Conservation (phyloP, 129 eudicot genomes). For the Flaveria sonorensis region DNA sequence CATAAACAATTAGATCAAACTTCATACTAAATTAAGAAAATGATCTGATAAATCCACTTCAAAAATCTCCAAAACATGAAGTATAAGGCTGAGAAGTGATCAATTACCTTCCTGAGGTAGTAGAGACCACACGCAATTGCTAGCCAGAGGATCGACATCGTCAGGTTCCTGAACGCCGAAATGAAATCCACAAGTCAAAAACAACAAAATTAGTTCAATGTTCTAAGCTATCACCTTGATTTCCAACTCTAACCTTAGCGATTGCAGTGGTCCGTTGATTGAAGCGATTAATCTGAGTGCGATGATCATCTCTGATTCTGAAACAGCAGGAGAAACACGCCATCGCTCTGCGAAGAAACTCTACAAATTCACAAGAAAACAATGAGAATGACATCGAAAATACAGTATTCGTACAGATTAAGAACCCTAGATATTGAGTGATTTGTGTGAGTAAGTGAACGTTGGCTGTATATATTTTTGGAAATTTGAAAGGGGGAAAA, state of each 20-base stretch:
- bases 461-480: conserved; percentile 12
- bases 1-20: conserved; percentile 9
- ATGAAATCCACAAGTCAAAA: not conserved
- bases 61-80: not conserved
- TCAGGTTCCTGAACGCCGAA: conserved; percentile 33
- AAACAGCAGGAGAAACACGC: conserved; percentile 59
- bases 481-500: conserved; percentile 29
- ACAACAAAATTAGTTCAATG: not conserved
- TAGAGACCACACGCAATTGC: conserved; percentile 39
- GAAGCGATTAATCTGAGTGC: conserved; percentile 18
- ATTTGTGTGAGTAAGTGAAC: conserved; percentile 20
- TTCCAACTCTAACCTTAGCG: conserved; percentile 21
- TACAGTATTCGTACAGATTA: not conserved
- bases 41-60: not conserved
- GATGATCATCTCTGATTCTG: conserved; percentile 42
- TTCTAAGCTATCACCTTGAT: not conserved
- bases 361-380: conserved; percentile 27
- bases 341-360: conserved; percentile 38
- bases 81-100: not conserved
- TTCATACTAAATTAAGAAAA: no score
- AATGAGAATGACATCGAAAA: conserved; percentile 27
- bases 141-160: conserved; percentile 16
- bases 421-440: conserved; percentile 36
- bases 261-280: conserved; percentile 23
- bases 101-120: conserved; percentile 42